Evolutionary conservation across 163 green algal species (phyloP).

Genomic region (Botryococcus braunii): DNA sequence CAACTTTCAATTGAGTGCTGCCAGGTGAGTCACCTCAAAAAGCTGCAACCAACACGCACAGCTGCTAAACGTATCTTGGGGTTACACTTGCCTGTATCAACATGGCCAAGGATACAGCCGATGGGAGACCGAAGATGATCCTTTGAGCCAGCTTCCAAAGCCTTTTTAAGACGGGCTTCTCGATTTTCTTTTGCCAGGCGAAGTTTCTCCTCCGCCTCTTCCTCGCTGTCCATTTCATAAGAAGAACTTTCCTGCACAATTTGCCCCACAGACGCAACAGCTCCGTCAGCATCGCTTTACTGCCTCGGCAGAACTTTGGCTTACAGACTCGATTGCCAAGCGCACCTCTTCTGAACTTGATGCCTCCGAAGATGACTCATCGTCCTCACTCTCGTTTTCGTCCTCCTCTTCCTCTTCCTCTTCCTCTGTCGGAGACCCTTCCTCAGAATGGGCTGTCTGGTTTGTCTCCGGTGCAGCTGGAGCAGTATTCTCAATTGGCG

Average conservation of each 20-base stretch:
- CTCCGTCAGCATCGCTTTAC: slow-evolving; percentile 16
- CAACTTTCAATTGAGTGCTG: too few species aligned
- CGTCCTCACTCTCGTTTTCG: slow-evolving; percentile 27
- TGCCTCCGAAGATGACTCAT: too few species aligned
- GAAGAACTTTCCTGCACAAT: slow-evolving; percentile 12
- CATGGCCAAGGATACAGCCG: slow-evolving; percentile 98
- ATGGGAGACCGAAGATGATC: slow-evolving; percentile 91
- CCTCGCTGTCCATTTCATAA: slow-evolving; percentile 32
- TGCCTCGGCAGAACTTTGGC: too few species aligned
- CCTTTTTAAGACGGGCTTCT: slow-evolving; percentile 42
- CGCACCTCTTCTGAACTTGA: too few species aligned
- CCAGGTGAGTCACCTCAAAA: too few species aligned
- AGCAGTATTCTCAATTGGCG: too few species aligned
- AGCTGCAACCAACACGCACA: too few species aligned
- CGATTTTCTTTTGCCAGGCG: slow-evolving; percentile 42
- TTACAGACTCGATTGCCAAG: too few species aligned
- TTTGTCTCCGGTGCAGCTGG: too few species aligned
- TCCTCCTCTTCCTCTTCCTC: slow-evolving; percentile 34
- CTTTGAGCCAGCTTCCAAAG: slow-evolving; percentile 39
- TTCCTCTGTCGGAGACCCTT: too few species aligned
- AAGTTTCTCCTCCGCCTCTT: slow-evolving; percentile 63
- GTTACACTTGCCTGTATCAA: slow-evolving; percentile 67
- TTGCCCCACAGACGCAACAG: slow-evolving; percentile 15
- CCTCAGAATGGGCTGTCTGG: too few species aligned
- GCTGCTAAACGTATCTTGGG: too few species aligned